Conservation (phyloP, 208 protist species). For the Leishmania martiniquensis region DNA sequence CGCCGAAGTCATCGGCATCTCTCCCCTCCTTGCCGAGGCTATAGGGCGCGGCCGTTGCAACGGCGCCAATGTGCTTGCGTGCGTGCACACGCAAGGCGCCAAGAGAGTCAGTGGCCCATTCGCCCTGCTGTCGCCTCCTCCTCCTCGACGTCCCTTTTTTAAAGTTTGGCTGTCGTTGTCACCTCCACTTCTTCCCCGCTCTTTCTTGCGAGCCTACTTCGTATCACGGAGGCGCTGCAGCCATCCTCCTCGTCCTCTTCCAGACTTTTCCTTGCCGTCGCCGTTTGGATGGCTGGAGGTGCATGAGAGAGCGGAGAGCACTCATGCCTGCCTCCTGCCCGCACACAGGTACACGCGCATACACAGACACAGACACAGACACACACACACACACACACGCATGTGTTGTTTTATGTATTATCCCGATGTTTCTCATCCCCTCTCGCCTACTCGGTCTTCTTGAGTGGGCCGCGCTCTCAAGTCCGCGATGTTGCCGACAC, state of each 20-base stretch:
- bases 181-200: not conserved
- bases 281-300: not conserved
- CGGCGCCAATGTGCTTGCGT: not conserved
- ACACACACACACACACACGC: no score
- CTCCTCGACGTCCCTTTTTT: not conserved
- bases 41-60: not conserved
- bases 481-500: not conserved
- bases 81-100: not conserved
- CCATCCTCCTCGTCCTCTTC: not conserved
- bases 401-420: no score
- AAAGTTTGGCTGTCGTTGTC: not conserved
- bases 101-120: not conserved
- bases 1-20: constrained; percentile 2
- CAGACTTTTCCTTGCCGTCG: not conserved
- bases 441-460: not conserved
- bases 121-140: not conserved
- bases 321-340: not conserved
- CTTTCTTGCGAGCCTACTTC: not conserved
- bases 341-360: not conserved
- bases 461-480: not conserved
- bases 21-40: constrained; percentile 11
- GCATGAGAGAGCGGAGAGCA: not conserved
- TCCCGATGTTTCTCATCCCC: not conserved
- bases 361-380: not conserved
- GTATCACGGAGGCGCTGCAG: not conserved